These are phyloP conservation scores for Sphaerostilbella broomeana DNA, from an alignment of 2,329 filamentous ascomycete genomes.

Conservation along the genomic window DNA sequence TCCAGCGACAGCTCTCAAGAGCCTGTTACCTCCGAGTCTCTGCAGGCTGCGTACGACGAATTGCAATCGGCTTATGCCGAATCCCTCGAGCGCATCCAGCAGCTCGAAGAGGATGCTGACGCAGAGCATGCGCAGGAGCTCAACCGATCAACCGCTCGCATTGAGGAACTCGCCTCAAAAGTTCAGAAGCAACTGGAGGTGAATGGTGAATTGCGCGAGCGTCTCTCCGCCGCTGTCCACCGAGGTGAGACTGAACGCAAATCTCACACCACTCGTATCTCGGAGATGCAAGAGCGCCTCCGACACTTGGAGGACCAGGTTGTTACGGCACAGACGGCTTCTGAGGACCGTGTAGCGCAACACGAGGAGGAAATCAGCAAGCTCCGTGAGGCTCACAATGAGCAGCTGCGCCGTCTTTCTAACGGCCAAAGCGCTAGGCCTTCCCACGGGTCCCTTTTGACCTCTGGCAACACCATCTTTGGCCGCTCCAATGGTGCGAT, in stretches of 20 bases:
- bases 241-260: constrained; percentile 81
- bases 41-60: constrained; percentile 68
- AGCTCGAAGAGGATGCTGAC: constrained; percentile 48
- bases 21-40: constrained; percentile 60
- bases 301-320: constrained; percentile 79
- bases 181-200: constrained; percentile 74
- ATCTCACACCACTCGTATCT: constrained; percentile 73
- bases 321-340: constrained; percentile 72
- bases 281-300: constrained; percentile 72
- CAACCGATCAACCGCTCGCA: constrained; percentile 63
- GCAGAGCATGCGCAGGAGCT: constrained; percentile 60
- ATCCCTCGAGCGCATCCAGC: constrained; percentile 59
- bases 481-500: constrained; percentile 38
- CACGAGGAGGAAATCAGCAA: constrained; percentile 80
- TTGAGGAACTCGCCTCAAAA: constrained; percentile 72
- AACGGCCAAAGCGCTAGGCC: constrained; percentile 39
- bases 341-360: constrained; percentile 73
- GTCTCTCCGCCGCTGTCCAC: constrained; percentile 71
- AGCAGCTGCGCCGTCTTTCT: constrained; percentile 69
- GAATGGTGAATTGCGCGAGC: constrained; percentile 67
- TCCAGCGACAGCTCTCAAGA: constrained; percentile 22
- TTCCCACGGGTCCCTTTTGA: constrained; percentile 28
- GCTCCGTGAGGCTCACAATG: constrained; percentile 70
- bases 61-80: constrained; percentile 65
- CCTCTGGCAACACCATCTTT: constrained; percentile 30